Conservation (phyloP, 768 basidiomycete species). For the Boletus vinaceobasis region DNA sequence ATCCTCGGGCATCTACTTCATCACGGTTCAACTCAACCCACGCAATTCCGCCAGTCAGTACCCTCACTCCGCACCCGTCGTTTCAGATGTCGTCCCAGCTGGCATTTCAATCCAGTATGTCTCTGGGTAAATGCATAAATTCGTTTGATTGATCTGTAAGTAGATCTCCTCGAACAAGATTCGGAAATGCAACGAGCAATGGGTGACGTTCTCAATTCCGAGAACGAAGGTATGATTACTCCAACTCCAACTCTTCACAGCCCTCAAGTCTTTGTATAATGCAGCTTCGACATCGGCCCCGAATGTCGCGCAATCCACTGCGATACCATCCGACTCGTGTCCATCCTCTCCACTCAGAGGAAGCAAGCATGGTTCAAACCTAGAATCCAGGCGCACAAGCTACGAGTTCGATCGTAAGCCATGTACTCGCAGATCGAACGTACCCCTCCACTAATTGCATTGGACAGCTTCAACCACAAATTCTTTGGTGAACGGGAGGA, state of each 20-base stretch:
- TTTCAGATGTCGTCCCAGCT: constrained; percentile 54
- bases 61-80: constrained; percentile 51
- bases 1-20: constrained; percentile 27
- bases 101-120: constrained; percentile 55
- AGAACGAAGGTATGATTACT: constrained; percentile 33
- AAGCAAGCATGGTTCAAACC: background rate
- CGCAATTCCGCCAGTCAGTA: constrained; percentile 45
- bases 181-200: constrained; percentile 71
- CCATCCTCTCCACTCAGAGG: constrained; percentile 15
- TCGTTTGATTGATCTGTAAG: constrained; percentile 2
- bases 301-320: constrained; percentile 2
- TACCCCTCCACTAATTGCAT: background rate
- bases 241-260: background rate
- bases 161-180: constrained; percentile 67
- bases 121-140: background rate
- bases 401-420: constrained; percentile 19
- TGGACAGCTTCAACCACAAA: constrained; percentile 28
- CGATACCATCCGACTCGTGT: constrained; percentile 7
- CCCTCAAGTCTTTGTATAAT: background rate
- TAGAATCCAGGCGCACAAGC: constrained; percentile 7
- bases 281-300: constrained; percentile 14
- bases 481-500: constrained; percentile 16
- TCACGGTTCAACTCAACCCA: constrained; percentile 36
- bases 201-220: constrained; percentile 52
- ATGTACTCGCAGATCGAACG: background rate